phyloP scores from a whole-genome alignment of 345 rosid species.

The Crucihimalaya himalaica region DNA sequence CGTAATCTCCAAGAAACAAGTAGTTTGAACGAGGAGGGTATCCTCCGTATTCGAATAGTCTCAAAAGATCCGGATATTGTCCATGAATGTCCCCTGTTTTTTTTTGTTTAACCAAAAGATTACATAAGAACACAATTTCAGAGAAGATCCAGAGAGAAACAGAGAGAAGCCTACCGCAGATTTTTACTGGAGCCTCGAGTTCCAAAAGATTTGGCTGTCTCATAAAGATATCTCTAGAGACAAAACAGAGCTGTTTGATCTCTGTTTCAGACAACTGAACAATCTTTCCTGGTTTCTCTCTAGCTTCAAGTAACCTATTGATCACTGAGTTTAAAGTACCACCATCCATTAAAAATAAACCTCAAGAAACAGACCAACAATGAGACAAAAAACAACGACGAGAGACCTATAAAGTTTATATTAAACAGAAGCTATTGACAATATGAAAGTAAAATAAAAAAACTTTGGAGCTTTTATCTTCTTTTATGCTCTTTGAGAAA shows the following conservation, averaged over 20 bases:
- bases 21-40: conserved; percentile 81
- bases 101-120: neutral
- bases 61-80: conserved; percentile 87
- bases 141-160: neutral
- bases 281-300: conserved; percentile 68
- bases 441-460: neutral
- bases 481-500: conserved; percentile 28
- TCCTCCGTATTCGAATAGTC: conserved; percentile 82
- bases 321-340: conserved; percentile 61
- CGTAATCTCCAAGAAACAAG: conserved; percentile 89
- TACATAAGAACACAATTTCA: conserved; percentile 23
- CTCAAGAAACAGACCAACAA: conserved; percentile 17
- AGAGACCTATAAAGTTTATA: neutral
- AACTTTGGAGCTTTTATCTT: conserved; percentile 11
- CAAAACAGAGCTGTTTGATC: conserved; percentile 70
- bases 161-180: conserved; percentile 59
- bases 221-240: conserved; percentile 64
- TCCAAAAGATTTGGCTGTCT: conserved; percentile 77
- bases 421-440: neutral
- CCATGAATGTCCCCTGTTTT: conserved; percentile 86
- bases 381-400: neutral
- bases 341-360: conserved; percentile 50
- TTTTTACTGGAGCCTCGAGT: conserved; percentile 82
- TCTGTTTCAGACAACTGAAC: conserved; percentile 70
- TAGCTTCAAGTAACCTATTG: conserved; percentile 63